Evolutionary conservation across 768 basidiomycete species (phyloP), one percentile per base, ranked within the genome.

Genomic region (Myochromella boudieri): DNA sequence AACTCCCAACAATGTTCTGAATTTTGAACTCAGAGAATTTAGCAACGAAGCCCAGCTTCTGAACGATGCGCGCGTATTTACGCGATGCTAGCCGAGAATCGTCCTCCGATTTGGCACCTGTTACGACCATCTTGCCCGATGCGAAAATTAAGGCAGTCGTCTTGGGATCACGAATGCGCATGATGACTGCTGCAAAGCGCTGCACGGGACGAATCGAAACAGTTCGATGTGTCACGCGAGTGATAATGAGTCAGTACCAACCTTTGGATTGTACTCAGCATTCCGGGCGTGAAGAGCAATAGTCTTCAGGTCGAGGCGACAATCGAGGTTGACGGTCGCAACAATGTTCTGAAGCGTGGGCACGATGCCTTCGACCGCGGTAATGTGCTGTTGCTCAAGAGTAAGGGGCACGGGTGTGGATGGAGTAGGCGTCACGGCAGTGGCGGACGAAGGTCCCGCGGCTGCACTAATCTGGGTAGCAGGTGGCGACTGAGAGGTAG

Each of bases 181-280:
- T 99, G 73, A 99, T 98, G 58, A 98, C 97, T 51, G 97, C 97
- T 59, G 95, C 97, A 76, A 99, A 99, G 87, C 97, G 97, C 97
- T 99, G 75, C 46, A 71, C 67, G 69, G 73, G 69, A 75, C 70
- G 77, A 72, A 71, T 73, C 74, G 70, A 76, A 44, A 72, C 72
- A 81, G 80, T 78, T 80, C 77, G 79, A 75, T 71, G 76, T 76
- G 69, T 61, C 71, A 68, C 70, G 68, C 68, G 61, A 57, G 55
- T 66, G 57, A 74, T 24, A 67, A 66, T 61, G 62, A 57, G 61
- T 58, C 56, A 61, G 68, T 76, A 88, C 91, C 70, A 81, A 98
- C 97, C 93, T 99, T 97, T 41, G 97, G 97, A 65, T 98, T 98
- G 68, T 99, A 99, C 73, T 99, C 97, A 25, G 97, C 97, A 66